Evolutionary conservation across 345 rosid genomes (phyloP), one percentile per base, ranked within the genome.

Genomic region (Fremontodendron californicum): DNA sequence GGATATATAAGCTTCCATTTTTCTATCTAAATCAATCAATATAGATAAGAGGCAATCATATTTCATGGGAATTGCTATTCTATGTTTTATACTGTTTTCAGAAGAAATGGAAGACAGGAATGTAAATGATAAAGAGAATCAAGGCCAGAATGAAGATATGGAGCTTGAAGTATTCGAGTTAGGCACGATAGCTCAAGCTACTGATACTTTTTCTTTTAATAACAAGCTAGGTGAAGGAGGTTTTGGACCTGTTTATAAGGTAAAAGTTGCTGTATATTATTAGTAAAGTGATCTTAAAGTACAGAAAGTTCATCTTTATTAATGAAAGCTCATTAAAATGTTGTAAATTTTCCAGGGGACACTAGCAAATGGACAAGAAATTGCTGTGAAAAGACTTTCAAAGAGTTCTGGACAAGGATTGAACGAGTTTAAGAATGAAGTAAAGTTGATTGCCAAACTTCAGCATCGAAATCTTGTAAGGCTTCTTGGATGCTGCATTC

Each of bases 201-300:
- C 93, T 2, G 79, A 84, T 66, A 37, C 76, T 71, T 88, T 89
- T 48, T 73, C 79, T 65, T 10, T 63, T 1, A 73, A 68, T 68
- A 85, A 86, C 58, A 83, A 78, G 77, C 77, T 89, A 12, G 93
- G 93, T 42, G 64, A 84, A 64, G 88, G 93, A 78, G 93, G 91
- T 62, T 89, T 89, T 63, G 93, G 90, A 67, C 81, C 51, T 5
- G 93, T 89, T 54, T 89, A 88, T 84, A 88, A 86, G 91, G 93
- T 89, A 70, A 70, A 49, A 35, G 9, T 23, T 12, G 19, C 33
- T 13, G 16, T 15, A 33, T 11, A 75, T 23, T n/a, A n/a, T 52
- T n/a, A 31, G 4, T 52, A 2, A 18, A 51, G 10, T 49, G 43
- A 31, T 52, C 31, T 71, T 1, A 9, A 33, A 65, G 43, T 63